Base-by-base conservation (phyloP, 305 asterid species). In the Plantago lanceolata region DNA sequence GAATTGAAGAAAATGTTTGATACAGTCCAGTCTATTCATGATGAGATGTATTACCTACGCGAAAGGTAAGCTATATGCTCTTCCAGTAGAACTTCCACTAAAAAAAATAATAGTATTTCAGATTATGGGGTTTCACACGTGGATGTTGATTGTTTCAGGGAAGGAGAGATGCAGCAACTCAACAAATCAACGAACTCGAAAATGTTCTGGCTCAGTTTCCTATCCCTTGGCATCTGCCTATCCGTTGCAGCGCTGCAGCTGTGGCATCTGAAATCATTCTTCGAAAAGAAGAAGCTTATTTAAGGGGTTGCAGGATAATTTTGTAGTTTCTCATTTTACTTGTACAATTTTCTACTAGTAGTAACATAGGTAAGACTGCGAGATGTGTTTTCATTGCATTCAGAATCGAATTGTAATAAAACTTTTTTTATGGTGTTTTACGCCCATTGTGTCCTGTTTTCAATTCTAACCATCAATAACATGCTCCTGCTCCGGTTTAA, bases 281-380 rank as follows among this genome's bases (percentile, higher is more conserved):
- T 91, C n/a, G 85, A 82, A 76, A 91, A 91, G 89, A 89, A 91
- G 83, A 91, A 89, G 94, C 83, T 91, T 59, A 86, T 91, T 29
- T 88, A 66, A 79, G 57, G 62, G 19, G 8, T 35, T 26, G 28
- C 5, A 56, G 45, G 45, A 20, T 55, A 55, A 29, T 56, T 56
- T 16, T 29, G 60, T 55, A 55, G 60, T 56, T 56, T 28, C 21
- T 19, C 45, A 19, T 28, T 15, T 55, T 55, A 26, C 31, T 28
- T 55, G 60, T 55, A 55, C 43, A 55, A 55, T 24, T 55, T 56
- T 55, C 60, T 55, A n/a, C n/a, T n/a, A n/a, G n/a, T n/a, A 55
- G 60, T 18, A 15, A 11, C 43, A 18, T 54, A 54, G 59, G 60
- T 56, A 40, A 29, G 61, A 29, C 61, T 19, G 24, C 17, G 19